Base-by-base conservation (phyloP, 169 alveolate genomes). In the Plasmodium gallinaceum region DNA sequence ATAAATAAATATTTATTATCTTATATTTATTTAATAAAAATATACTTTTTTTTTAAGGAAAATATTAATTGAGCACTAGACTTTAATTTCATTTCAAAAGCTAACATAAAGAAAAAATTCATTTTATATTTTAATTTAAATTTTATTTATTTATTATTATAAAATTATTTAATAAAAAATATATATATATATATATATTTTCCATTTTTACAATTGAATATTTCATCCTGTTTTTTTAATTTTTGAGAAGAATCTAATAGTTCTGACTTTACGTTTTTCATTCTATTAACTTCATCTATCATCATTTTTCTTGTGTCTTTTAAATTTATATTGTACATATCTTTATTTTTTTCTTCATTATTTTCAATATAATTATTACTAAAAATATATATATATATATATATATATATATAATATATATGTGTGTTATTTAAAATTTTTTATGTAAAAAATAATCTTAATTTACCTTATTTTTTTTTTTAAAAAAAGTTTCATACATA, bases 271-370 rank as follows among this genome's bases (percentile, higher is more conserved):
- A 83, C 91, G 14, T 58, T 83, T 45, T 70, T 83, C 91, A 83
- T 83, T 69, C 91, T 52, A 48, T 83, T 66, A 43, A 83, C 58
- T 62, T 83, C 91, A 16, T 83, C 91, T 39, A 83, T 66, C 91
- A 83, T 83, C 72, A 83, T 54, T 69, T 83, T 71, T 51, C 57
- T 83, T 5, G 91, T 83, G 91, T 83, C 91, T 46, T 83, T 70
- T 60, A 83, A 83, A 69, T 68, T 83, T 70, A 37, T 14, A 43
- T 83, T 54, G 10, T 51, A 60, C 9, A 43, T 22, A 16, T 52
- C 42, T 68, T 9, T 54, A 7, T 69, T 54, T 14, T 24, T 43
- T 46, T 51, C 58, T 22, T 20, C 62, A 48, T 14, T 5, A 20
- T 9, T 54, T 12, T 7, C 51, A 7, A 16, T 48, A 66, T 65